Base-by-base conservation (phyloP, 2,329 filamentous ascomycete species). In the Dothistroma pini region DNA sequence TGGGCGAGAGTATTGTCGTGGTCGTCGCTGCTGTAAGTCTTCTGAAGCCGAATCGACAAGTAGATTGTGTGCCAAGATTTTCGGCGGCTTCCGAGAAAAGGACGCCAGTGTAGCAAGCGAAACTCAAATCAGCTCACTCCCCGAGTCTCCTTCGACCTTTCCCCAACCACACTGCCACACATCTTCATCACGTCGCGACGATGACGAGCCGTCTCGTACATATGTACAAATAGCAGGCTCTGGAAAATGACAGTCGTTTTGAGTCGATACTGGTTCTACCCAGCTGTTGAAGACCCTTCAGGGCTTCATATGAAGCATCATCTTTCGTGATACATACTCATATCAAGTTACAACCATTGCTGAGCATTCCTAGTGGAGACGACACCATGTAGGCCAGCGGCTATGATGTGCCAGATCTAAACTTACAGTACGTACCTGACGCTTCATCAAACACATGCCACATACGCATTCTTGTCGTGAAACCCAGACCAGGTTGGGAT, bases 1-100 rank as follows among this genome's bases (percentile, higher is more conserved):
- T 60, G 58, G 61, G 58, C 49, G 61, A 25, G 75, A 25, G 52
- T 56, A 31, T 60, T 35, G 52, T 32, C 32, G 47, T 19, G n/a
- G 25, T 32, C 29, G 51, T 53, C 51, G 29, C 12, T 21, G 41
- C 10, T 16, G 34, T 38, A 29, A 29, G 25, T 29, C 25, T 29
- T 29, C 25, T 29, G 25, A 29, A 29, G 25, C 25, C 25, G 25
- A 29, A 29, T 29, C 25, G 25, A 29, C 25, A 29, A 29, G 25
- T 29, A 29, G 25, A 29, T 38, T 38, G 35, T 38, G 35, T 38
- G 35, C 16, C 35, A 12, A 12, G 35, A 38, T 12, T 38, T 38
- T 38, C 16, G 35, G 35, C 35, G 35, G 35, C 14, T 44, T 19
- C 41, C 14, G 41, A 44, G 35, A 1, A 38, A 29, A 29, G 25